phyloP scores from a whole-genome alignment of 2,329 filamentous ascomycete genomes.

The Periconia digitata region DNA sequence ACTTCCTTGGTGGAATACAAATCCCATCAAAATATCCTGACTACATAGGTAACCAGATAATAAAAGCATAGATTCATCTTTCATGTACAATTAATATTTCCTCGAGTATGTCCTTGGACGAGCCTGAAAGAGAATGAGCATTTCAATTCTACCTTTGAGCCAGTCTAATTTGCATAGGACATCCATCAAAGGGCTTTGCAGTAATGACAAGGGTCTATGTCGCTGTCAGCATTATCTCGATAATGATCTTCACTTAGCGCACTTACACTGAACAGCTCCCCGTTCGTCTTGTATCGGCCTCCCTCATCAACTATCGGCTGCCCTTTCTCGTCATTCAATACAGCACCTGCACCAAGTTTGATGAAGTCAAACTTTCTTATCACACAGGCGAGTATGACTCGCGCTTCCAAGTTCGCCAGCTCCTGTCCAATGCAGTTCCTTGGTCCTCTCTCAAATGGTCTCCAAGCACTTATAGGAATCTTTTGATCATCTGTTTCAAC shows the following conservation, averaged over 20 bases:
- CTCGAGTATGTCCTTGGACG: not conserved
- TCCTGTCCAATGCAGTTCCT: slow-evolving; percentile 62
- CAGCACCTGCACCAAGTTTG: slow-evolving; percentile 37
- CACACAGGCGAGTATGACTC: slow-evolving; percentile 51
- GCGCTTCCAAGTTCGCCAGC: slow-evolving; percentile 56
- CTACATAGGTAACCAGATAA: too few relatives aligned
- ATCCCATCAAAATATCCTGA: too few relatives aligned
- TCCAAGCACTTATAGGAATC: slow-evolving; percentile 51
- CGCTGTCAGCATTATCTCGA: slow-evolving; percentile 13
- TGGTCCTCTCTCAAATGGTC: slow-evolving; percentile 58
- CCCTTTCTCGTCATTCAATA: slow-evolving; percentile 26
- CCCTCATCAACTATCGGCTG: slow-evolving; percentile 27
- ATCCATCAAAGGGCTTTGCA: slow-evolving; percentile 34
- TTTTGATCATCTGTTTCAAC: slow-evolving; percentile 15
- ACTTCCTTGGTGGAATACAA: too few relatives aligned
- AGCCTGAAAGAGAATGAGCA: not conserved
- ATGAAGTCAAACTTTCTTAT: slow-evolving; percentile 36
- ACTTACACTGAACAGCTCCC: slow-evolving; percentile 39
- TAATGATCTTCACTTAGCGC: not conserved
- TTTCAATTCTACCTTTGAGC: not conserved
- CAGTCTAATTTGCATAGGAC: slow-evolving; percentile 30
- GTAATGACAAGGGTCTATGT: slow-evolving; percentile 33
- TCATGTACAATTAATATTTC: too few relatives aligned
- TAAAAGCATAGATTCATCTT: too few relatives aligned
- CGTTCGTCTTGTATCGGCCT: slow-evolving; percentile 31